phyloP scores from a whole-genome alignment of 1,284 basidiomycete species.

The Rhodotorula sp. region DNA sequence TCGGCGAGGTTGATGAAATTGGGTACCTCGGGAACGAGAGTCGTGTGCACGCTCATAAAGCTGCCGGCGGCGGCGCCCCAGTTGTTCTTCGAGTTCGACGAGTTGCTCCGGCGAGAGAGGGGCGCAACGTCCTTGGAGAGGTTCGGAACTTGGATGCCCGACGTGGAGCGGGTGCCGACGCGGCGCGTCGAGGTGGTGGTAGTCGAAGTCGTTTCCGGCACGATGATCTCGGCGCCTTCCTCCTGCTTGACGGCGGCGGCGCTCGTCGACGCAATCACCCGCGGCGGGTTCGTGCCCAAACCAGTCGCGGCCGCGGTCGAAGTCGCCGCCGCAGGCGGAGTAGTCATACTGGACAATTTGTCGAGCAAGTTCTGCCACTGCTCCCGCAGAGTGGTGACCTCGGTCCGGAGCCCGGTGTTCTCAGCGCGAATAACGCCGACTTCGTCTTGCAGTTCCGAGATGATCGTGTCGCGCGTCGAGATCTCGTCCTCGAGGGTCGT shows the following conservation, averaged over 20 bases:
- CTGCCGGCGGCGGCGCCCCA: constrained; percentile 54
- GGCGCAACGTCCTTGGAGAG: constrained; percentile 74
- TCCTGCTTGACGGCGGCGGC: constrained; percentile 30
- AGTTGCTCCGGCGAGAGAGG: constrained; percentile 50
- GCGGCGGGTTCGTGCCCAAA: constrained; percentile 38
- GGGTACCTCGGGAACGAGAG: constrained; percentile 48
- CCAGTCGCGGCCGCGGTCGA: constrained; percentile 20
- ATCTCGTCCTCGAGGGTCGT: constrained; percentile 72
- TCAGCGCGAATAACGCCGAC: constrained; percentile 52
- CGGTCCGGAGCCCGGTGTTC: constrained; percentile 78
- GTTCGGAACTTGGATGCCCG: constrained; percentile 59
- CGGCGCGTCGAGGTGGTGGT: constrained; percentile 6
- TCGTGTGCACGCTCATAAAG: constrained; percentile 78
- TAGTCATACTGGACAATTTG: constrained; percentile 49
- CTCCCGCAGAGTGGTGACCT: constrained; percentile 78
- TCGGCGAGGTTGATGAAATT: constrained; percentile 27
- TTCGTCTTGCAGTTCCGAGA: constrained; percentile 82
- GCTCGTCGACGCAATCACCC: not conserved
- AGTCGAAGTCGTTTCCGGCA: constrained; percentile 11
- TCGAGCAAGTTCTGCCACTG: constrained; percentile 47
- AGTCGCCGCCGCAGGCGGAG: constrained; percentile 37
- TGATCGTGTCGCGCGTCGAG: constrained; percentile 83
- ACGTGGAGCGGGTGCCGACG: constrained; percentile 44
- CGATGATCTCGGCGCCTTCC: constrained; percentile 17
- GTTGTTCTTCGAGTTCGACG: too few species aligned